A percentile compares a stretch with the other conserved stretches of the same genome.
Evolutionary conservation across 129 eudicot species (phyloP).

Genomic region (Flaveria trinervia): DNA sequence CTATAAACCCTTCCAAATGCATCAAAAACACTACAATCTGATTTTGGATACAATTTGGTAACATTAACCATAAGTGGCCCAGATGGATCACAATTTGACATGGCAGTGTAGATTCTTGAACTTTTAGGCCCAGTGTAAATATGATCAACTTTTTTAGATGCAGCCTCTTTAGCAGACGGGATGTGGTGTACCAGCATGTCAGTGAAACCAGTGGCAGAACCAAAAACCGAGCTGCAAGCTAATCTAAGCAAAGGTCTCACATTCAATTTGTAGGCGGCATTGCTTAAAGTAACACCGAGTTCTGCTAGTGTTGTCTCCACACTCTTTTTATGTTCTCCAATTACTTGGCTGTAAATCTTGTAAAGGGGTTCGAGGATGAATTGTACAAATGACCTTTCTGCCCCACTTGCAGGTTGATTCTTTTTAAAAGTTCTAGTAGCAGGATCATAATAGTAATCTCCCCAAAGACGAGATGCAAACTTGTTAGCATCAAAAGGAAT

Average conservation of each 20-base stretch:
- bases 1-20: conserved; percentile 99
- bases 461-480: conserved; percentile 96
- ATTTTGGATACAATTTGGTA: conserved; percentile 87
- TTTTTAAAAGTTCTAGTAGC: conserved; percentile 74
- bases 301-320: conserved; percentile 93
- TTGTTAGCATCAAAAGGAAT: conserved; percentile 82
- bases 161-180: conserved; percentile 89
- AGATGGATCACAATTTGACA: conserved; percentile 77
- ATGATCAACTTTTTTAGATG: conserved; percentile 78
- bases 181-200: conserved; percentile 95
- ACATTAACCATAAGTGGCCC: conserved; percentile 96
- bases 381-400: conserved; percentile 88
- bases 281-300: conserved; percentile 87
- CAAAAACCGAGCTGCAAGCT: conserved; percentile 96
- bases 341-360: conserved; percentile 93
- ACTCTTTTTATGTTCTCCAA: conserved; percentile 97
- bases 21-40: conserved; percentile 97
- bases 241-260: conserved; percentile 91
- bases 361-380: conserved; percentile 94
- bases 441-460: conserved; percentile 77
- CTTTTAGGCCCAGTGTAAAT: conserved; percentile 82
- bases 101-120: conserved; percentile 61
- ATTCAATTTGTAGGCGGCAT: conserved; percentile 76
- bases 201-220: conserved; percentile 96
- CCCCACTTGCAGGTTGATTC: conserved; percentile 77